These are phyloP conservation scores for Stylosanthes scabra DNA, from an alignment of 331 rosid species.

Conservation along the genomic window DNA sequence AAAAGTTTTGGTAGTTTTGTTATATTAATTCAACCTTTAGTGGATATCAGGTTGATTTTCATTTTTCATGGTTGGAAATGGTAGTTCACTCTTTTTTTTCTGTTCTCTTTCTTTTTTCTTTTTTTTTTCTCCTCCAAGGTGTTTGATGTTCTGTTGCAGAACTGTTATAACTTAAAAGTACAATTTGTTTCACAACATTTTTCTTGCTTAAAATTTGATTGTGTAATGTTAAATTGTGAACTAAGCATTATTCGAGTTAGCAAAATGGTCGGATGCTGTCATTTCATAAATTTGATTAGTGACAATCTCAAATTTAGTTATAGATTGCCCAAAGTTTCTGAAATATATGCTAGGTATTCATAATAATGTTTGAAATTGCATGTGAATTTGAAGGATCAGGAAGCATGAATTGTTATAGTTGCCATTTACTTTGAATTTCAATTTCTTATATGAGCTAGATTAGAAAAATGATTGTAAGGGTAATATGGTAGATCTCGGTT, in stretches of 20 bases:
- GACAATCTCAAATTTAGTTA: background rate
- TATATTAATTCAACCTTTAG: too few species aligned
- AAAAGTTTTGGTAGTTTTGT: too few species aligned
- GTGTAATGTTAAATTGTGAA: constrained; percentile 7
- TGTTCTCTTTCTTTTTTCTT: too few species aligned
- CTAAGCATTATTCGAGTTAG: background rate
- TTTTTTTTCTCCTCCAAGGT: constrained; percentile 19
- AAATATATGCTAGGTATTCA: background rate
- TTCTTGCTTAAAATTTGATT: background rate
- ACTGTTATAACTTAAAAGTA: background rate
- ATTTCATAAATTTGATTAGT: background rate
- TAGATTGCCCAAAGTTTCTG: background rate
- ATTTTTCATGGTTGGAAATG: too few species aligned
- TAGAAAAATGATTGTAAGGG: constrained; percentile 16
- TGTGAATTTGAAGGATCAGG: constrained; percentile 20
- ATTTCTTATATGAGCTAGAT: background rate
- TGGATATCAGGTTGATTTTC: too few species aligned
- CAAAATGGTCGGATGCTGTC: background rate
- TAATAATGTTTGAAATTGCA: background rate
- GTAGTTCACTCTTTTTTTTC: too few species aligned
- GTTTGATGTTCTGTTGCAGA: constrained; percentile 36
- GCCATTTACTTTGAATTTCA: background rate
- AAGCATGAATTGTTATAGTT: constrained; percentile 17
- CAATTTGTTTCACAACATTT: constrained; percentile 1
- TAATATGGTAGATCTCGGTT: background rate